Percentiles rank a stretch among this genome's conserved stretches.
Evolutionary conservation across 768 basidiomycete species (phyloP).

Genomic region (Amanita muscaria): DNA sequence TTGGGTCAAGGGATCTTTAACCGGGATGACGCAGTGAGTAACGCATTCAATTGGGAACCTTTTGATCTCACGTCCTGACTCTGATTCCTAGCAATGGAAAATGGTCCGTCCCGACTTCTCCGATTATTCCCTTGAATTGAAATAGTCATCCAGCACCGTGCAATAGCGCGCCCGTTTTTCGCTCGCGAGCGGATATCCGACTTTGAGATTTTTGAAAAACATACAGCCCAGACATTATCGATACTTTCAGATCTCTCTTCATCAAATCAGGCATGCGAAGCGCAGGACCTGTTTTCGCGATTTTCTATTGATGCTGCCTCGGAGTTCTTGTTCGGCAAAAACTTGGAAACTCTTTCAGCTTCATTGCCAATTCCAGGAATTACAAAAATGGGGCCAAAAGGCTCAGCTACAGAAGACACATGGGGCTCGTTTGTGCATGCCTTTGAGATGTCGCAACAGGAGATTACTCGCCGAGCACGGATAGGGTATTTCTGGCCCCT

Average conservation of each 20-base stretch:
- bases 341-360: conserved; percentile 50
- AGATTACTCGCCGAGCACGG: conserved; percentile 38
- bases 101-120: conserved; percentile 32
- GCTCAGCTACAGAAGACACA: conserved; percentile 47
- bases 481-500: conserved; percentile 54
- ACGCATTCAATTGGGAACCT: not conserved
- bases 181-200: conserved; percentile 64
- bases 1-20: conserved; percentile 76
- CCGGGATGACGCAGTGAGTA: conserved; percentile 56
- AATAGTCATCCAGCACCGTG: conserved; percentile 41
- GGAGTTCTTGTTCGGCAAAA: conserved; percentile 64
- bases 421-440: conserved; percentile 57
- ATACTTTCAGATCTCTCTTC: conserved; percentile 35
- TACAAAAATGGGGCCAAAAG: conserved; percentile 43
- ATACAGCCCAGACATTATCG: conserved; percentile 38
- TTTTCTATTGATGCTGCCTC: conserved; percentile 67
- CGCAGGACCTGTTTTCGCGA: conserved; percentile 58
- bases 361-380: conserved; percentile 42
- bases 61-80: not conserved
- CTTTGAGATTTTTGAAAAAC: conserved; percentile 57
- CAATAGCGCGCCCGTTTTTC: conserved; percentile 65
- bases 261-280: conserved; percentile 40
- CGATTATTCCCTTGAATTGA: not conserved
- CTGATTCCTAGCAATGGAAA: conserved; percentile 46
- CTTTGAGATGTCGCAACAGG: conserved; percentile 49